Base-by-base conservation (phyloP, 495 filamentous ascomycete species). In the Corynascus novoguineensis region DNA sequence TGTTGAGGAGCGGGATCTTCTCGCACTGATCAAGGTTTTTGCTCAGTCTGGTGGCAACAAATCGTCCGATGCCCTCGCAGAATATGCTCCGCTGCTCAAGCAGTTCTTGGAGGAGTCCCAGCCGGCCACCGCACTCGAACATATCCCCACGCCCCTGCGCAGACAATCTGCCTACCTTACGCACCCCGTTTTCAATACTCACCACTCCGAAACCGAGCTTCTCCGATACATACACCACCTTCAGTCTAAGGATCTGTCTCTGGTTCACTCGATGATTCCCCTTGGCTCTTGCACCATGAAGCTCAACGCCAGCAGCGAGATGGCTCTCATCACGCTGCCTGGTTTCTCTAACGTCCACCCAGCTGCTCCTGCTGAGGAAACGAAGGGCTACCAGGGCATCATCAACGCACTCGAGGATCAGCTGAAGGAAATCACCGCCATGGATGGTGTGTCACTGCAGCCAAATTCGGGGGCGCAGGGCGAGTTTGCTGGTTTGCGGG, bases 201-300 rank as follows among this genome's bases (percentile, higher is more conserved):
- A 98, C 71, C 93, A 96, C 74, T 97, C 95, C 0, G 93, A 98
- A 72, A 97, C 93, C 3, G 90, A 97, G 70, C 81, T 98, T 68
- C 80, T 97, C 37, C 86, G 93, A 37, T 98, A 98, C 75, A 96
- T 97, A 53, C 83, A 90, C 61, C 90, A 96, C 70, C 80, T 98
- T 9, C 88, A 96, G 71, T 96, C 91, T 40, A 96, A 96, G 71
- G 93, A 98, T 69, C 77, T 98, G 5, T 97, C 95, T 17, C 78
- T 97, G 37, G 88, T 88, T 7, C 95, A 97, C 75, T 97, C 95
- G 11, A 98, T 98, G 93, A 98, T 98, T 60, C 92, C 93, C 7
- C 83, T 98, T n/a, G 93, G 93, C 27, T 97, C 95, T 17, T 98
- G 93, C 78, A 98, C 93, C 22, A 98, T 98, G 93, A 98, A 98